Conservation (phyloP, 306 rosid species). For the Potentilla sterilis region DNA sequence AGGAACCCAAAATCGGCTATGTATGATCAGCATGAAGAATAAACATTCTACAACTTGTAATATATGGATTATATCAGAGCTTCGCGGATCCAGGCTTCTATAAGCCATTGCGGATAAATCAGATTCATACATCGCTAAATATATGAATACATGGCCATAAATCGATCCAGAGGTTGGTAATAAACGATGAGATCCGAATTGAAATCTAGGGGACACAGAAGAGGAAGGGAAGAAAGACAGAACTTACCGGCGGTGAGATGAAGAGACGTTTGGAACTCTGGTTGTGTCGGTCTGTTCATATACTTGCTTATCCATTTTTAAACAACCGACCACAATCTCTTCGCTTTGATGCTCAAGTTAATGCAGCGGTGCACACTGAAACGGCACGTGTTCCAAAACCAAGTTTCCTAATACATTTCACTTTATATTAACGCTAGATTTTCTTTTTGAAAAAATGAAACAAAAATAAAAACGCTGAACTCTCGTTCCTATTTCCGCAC, state of each 20-base stretch:
- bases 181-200: background rate
- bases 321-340: no score
- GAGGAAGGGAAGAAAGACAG: background rate
- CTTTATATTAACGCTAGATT: no score
- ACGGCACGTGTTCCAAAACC: no score
- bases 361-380: no score
- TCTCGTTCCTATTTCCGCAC: no score
- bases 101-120: background rate
- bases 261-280: background rate
- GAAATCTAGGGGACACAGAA: background rate
- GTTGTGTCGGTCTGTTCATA: no score
- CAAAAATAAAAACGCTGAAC: no score
- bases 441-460: no score
- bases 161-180: background rate
- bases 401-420: no score
- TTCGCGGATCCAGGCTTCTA: background rate
- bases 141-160: background rate
- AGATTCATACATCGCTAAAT: background rate
- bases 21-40: background rate
- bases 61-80: background rate
- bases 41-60: background rate
- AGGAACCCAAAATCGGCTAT: background rate
- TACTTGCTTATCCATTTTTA: no score
- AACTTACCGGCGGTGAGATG: background rate
- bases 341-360: no score